Conservation (phyloP, 1,284 basidiomycete genomes). For the Cystobasidiaceae sp. region DNA sequence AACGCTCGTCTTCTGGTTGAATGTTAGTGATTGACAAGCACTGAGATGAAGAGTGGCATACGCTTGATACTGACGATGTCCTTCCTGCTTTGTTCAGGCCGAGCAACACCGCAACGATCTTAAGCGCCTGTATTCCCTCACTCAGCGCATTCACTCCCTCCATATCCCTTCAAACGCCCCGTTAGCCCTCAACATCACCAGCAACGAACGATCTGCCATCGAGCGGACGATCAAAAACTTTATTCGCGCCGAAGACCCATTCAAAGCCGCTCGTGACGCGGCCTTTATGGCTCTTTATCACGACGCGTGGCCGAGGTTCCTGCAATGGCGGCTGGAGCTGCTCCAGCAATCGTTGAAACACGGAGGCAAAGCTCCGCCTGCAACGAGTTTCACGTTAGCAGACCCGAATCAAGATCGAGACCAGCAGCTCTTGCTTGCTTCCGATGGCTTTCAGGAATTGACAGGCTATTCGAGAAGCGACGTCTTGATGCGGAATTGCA, state of each 20-base stretch:
- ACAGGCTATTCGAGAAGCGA: conserved; percentile 15
- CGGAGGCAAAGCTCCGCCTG: conserved; percentile 9
- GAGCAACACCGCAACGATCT: conserved; percentile 32
- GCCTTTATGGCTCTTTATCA: conserved; percentile 30
- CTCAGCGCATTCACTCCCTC: conserved; percentile 29
- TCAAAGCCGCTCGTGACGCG: conserved; percentile 22
- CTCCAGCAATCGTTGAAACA: conserved; percentile 3
- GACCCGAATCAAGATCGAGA: conserved; percentile 24
- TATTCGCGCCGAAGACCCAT: conserved; percentile 26
- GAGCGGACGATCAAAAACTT: conserved; percentile 15
- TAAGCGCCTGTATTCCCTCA: conserved; percentile 28
- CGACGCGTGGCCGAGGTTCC: conserved; percentile 32
- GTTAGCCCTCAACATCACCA: conserved; percentile 30
- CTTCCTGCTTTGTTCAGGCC: background rate
- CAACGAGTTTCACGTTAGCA: conserved; percentile 25
- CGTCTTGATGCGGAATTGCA: conserved; percentile 23
- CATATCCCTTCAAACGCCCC: conserved; percentile 31
- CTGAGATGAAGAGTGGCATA: no score
- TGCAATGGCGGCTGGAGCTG: conserved; percentile 29
- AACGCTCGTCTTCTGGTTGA: conserved; percentile 31
- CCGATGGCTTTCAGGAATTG: conserved; percentile 26
- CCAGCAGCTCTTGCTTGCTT: conserved; percentile 24
- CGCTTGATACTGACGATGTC: background rate
- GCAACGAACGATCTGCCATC: conserved; percentile 15
- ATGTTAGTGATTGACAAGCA: background rate